A percentile compares a stretch with the other conserved stretches of the same genome.
phyloP scores from a whole-genome alignment of 2,329 filamentous ascomycete genomes.

The Colletotrichum sp. region DNA sequence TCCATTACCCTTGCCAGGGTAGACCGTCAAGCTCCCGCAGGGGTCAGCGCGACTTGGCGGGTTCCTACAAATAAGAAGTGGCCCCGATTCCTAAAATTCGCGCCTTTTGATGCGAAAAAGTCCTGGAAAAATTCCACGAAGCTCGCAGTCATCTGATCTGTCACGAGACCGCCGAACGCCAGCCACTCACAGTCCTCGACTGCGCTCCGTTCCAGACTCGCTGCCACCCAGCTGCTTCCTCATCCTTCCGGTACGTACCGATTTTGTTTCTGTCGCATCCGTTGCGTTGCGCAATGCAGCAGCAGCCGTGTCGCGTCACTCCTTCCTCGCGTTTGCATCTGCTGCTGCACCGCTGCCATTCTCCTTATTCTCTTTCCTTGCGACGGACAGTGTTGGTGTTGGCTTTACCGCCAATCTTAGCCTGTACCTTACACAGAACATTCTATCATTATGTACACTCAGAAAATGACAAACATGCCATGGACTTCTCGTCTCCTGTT shows the following conservation, averaged over 20 bases:
- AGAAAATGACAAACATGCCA: constrained; percentile 7
- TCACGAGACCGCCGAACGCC: constrained; percentile 12
- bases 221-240: neutral
- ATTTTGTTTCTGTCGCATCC: constrained; percentile 11
- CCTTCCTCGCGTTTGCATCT: neutral
- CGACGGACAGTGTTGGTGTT: neutral
- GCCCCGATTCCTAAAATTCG: constrained; percentile 43
- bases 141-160: constrained; percentile 20
- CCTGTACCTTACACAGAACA: neutral
- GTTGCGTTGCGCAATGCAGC: neutral
- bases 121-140: constrained; percentile 20
- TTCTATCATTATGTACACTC: constrained; percentile 1
- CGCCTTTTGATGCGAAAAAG: constrained; percentile 24
- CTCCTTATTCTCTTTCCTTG: neutral
- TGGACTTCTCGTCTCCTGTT: neutral
- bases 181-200: constrained; percentile 1
- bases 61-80: constrained; percentile 49
- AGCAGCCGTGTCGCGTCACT: neutral
- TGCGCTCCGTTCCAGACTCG: neutral
- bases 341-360: neutral
- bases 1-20: constrained; percentile 9
- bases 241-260: constrained; percentile 16
- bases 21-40: constrained; percentile 4
- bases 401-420: neutral
- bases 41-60: constrained; percentile 21